These are phyloP conservation scores for Davidsoniella eucalypti DNA, from an alignment of 2,329 filamentous ascomycete species.

Conservation along the genomic window DNA sequence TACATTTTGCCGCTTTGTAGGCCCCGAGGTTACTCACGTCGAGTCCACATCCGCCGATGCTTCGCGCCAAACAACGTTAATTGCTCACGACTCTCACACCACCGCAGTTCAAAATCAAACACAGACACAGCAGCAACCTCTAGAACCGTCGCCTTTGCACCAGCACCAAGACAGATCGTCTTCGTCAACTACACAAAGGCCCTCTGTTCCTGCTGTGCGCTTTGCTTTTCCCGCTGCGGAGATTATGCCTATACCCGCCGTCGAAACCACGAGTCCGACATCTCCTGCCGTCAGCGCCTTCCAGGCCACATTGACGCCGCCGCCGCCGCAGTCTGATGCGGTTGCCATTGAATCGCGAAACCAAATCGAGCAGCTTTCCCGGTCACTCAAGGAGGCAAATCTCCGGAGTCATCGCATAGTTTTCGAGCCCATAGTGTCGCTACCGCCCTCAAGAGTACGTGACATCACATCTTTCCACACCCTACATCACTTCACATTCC, in stretches of 20 bases:
- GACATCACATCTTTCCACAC: slow-evolving; percentile 4
- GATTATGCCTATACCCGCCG: slow-evolving; percentile 5
- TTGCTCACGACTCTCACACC: not conserved
- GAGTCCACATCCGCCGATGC: slow-evolving; percentile 5
- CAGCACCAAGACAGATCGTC: too few species aligned
- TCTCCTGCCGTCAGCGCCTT: not conserved
- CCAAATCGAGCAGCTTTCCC: slow-evolving; percentile 9
- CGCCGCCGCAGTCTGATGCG: slow-evolving; percentile 1
- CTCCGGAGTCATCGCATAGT: slow-evolving; percentile 18
- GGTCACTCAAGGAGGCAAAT: slow-evolving; percentile 10
- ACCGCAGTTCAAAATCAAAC: not conserved
- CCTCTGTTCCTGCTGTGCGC: slow-evolving; percentile 4
- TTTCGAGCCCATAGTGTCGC: slow-evolving; percentile 68
- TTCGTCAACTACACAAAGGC: not conserved
- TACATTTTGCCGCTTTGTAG: not conserved
- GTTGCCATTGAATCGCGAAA: not conserved
- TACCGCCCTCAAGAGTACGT: slow-evolving; percentile 70
- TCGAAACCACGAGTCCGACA: not conserved
- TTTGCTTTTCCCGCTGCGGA: slow-evolving; percentile 8
- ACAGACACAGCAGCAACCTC: not conserved
- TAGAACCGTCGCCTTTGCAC: not conserved
- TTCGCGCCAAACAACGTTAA: slow-evolving; percentile 8
- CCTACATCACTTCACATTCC: not conserved
- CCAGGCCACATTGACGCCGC: slow-evolving; percentile 10
- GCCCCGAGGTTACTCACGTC: slow-evolving; percentile 5